Evolutionary conservation across 441 rosid genomes (phyloP).

Genomic region (Euphorbia schlechtendalii): DNA sequence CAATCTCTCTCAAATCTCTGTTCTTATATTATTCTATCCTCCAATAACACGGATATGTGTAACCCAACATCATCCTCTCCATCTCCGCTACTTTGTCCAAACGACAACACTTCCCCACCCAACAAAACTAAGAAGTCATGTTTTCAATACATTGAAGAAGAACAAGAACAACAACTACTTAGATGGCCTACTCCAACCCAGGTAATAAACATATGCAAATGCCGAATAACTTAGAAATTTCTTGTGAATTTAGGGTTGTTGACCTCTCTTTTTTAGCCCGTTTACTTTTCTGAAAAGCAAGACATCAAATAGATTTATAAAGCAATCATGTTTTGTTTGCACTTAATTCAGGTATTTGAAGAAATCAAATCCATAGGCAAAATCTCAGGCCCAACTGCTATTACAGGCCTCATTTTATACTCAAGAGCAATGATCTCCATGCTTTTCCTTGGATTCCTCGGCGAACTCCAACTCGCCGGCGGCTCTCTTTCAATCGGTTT

Average conservation of each 20-base stretch:
- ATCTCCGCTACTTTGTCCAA: constrained; percentile 35
- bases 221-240: too few species aligned
- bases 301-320: too few species aligned
- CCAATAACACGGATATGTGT: constrained; percentile 48
- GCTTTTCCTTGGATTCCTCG: constrained; percentile 91
- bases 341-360: constrained; percentile 58
- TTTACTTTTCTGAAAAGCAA: too few species aligned
- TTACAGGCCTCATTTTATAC: constrained; percentile 75
- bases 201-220: too few species aligned
- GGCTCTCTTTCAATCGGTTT: too few species aligned
- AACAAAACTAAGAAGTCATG: constrained; percentile 29
- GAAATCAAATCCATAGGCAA: constrained; percentile 81
- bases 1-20: too few species aligned
- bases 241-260: too few species aligned
- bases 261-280: too few species aligned
- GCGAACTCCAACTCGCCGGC: constrained; percentile 89
- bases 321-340: constrained; percentile 11
- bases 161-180: constrained; percentile 33
- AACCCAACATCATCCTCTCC: constrained; percentile 53
- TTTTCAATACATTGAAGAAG: constrained; percentile 27
- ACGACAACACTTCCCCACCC: constrained; percentile 26
- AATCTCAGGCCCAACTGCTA: constrained; percentile 82
- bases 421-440: constrained; percentile 92
- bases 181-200: constrained; percentile 80
- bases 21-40: too few species aligned